Percentiles rank a stretch among this genome's conserved stretches.
Evolutionary conservation across 345 rosid species (phyloP).

Genomic region (Hypericum perforatum): DNA sequence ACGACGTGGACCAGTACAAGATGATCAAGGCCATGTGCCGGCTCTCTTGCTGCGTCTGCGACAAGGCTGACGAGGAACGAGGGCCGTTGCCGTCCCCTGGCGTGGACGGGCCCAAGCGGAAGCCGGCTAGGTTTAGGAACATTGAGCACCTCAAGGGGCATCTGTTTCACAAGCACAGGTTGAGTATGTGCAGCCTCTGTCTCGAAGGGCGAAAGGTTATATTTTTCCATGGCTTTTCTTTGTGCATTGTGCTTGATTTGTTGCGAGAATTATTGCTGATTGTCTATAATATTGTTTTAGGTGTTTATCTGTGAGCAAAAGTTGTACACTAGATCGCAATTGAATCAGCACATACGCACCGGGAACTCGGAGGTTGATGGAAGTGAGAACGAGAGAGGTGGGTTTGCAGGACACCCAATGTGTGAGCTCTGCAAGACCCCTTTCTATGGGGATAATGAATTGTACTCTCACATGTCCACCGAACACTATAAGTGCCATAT

Average conservation of each 20-base stretch:
- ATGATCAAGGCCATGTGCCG: conserved; percentile 99
- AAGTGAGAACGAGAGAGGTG: conserved; percentile 91
- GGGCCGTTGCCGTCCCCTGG: too few relatives aligned
- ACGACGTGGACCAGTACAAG: conserved; percentile 82
- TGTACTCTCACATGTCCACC: conserved; percentile 81
- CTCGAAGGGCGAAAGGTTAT: conserved; percentile 90
- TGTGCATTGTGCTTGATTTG: not conserved
- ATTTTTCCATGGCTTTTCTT: not conserved
- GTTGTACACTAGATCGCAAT: conserved; percentile 64
- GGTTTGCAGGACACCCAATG: conserved; percentile 84
- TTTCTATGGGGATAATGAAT: conserved; percentile 89
- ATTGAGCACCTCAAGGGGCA: conserved; percentile 92
- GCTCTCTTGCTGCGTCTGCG: conserved; percentile 83
- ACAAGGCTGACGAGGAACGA: conserved; percentile 51
- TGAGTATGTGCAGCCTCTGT: conserved; percentile 82
- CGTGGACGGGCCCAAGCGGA: conserved; percentile 42
- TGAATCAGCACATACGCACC: conserved; percentile 72
- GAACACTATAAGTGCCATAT: conserved; percentile 89
- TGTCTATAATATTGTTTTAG: conserved; percentile 22
- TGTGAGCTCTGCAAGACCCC: conserved; percentile 87
- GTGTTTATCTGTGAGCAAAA: conserved; percentile 92
- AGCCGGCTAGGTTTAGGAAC: conserved; percentile 51
- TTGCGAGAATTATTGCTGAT: not conserved
- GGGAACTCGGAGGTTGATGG: conserved; percentile 98
- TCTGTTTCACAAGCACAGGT: conserved; percentile 67